Evolutionary conservation across 225 moss, liverwort and hornwort genomes (phyloP).

Genomic region (Asterella californica): DNA sequence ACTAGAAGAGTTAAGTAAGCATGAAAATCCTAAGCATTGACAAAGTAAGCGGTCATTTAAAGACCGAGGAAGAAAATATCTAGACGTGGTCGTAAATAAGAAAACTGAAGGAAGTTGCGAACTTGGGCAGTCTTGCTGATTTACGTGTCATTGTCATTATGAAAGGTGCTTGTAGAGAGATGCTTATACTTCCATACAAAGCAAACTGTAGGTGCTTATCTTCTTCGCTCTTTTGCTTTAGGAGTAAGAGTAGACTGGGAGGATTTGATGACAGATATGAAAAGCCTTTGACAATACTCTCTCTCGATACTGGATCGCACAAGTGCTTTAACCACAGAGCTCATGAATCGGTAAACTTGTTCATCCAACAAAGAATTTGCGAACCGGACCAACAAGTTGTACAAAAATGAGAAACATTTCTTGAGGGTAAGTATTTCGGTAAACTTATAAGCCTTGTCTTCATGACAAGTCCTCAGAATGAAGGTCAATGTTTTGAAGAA

Average conservation of each 20-base stretch:
- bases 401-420: slow-evolving; percentile 55
- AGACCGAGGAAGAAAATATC: too few relatives aligned
- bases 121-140: background rate
- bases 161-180: slow-evolving; percentile 55
- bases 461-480: slow-evolving; percentile 42
- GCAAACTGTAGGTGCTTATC: slow-evolving; percentile 48
- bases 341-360: slow-evolving; percentile 45
- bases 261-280: slow-evolving; percentile 49
- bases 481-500: slow-evolving; percentile 48
- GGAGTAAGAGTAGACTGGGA: slow-evolving; percentile 49
- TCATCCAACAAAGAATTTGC: slow-evolving; percentile 50
- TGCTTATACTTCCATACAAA: slow-evolving; percentile 59
- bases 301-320: slow-evolving; percentile 12
- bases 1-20: background rate
- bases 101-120: too few relatives aligned
- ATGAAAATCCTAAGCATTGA: background rate
- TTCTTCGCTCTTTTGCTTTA: slow-evolving; percentile 53
- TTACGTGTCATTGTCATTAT: slow-evolving; percentile 72
- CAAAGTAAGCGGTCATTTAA: too few relatives aligned
- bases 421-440: slow-evolving; percentile 50
- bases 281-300: slow-evolving; percentile 22
- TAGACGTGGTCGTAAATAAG: too few relatives aligned
- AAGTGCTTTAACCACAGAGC: slow-evolving; percentile 46
- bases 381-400: slow-evolving; percentile 58
- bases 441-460: slow-evolving; percentile 37